A percentile compares a stretch with the other conserved stretches of the same genome.
These are phyloP conservation scores for Incumbomyces lentus DNA, from an alignment of 2,329 filamentous ascomycete genomes.

Conservation along the genomic window DNA sequence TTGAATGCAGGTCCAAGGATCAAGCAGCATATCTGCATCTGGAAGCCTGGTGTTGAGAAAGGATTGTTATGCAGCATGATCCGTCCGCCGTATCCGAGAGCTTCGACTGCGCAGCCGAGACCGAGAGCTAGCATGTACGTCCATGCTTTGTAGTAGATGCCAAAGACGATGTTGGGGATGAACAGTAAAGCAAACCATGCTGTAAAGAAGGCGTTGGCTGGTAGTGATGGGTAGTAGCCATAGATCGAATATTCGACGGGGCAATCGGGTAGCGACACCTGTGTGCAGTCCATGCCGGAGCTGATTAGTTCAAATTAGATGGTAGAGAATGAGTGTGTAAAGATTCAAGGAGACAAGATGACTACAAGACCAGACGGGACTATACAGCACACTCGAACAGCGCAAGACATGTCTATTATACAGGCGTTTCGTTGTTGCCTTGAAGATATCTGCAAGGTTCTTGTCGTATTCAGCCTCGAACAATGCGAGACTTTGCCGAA, in stretches of 20 bases:
- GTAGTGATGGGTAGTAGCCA: constrained; percentile 43
- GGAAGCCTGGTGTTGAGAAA: constrained; percentile 40
- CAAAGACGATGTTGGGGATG: constrained; percentile 39
- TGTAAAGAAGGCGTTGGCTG: constrained; percentile 43
- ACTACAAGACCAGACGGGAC: too few species aligned
- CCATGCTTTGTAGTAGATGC: constrained; percentile 44
- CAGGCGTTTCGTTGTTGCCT: too few species aligned
- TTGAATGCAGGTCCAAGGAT: constrained; percentile 48
- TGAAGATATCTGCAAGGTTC: too few species aligned
- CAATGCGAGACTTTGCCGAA: too few species aligned
- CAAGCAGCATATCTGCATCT: constrained; percentile 45
- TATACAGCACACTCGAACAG: too few species aligned
- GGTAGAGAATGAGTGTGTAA: not conserved
- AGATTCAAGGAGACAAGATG: not conserved
- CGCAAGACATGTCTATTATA: too few species aligned
- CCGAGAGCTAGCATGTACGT: constrained; percentile 41
- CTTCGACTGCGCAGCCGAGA: constrained; percentile 41
- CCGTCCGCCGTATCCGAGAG: constrained; percentile 47
- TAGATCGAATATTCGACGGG: constrained; percentile 40
- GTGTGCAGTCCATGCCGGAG: constrained; percentile 1
- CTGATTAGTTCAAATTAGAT: not conserved
- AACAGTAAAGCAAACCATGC: constrained; percentile 42
- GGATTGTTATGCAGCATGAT: constrained; percentile 45
- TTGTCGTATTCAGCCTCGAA: too few species aligned
- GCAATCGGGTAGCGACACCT: constrained; percentile 11